Base-by-base conservation (phyloP, 2,329 filamentous ascomycete species). In the Chaetomiaceae sp. region DNA sequence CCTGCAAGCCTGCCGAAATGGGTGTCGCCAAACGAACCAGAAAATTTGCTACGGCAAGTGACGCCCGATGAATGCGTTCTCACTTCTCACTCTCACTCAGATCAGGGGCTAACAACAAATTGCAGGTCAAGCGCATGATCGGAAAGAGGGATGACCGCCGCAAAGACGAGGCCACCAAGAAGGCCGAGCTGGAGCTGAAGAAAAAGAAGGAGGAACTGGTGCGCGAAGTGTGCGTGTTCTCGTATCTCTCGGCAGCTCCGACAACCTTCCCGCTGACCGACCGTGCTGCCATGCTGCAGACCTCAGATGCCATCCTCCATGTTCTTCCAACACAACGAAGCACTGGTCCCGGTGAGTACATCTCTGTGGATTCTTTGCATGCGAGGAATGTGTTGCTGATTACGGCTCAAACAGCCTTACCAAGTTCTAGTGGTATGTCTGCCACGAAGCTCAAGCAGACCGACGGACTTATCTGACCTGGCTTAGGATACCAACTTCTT, bases 241-340 rank as follows among this genome's bases (percentile, higher is more conserved):
- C 9, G 49, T 33, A 11, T 17, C 8, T 30, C 44, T 26, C 29
- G 29, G 27, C 27, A n/a, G n/a, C n/a, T n/a, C n/a, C n/a, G n/a
- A n/a, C 29, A 11, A 32, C n/a, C 12, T 14, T 32, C 6, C 4
- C 29, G 29, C 29, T n/a, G 29, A 14, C 22, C 4, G 10, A n/a
- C 22, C 29, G 37, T 33, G 30, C 39, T 49, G 47, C 32, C 41
- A 18, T 17, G 20, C 18, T 41, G 11, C 57, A 81, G 76, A 40
- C 84, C 86, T 5, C 86, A 93, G 70, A 84, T 86, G 61, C 85
- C 88, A 11, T 88, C 86, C 17, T 78, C 81, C 52, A 81, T 95
- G 68, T 95, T 94, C 79, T 94, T 94, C 68, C 78, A 86, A 62
- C 84, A 88, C 73, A 96, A 96, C 70, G 84, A 83, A 43, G 85